Evolutionary conservation across 257 asterid species (phyloP).

Genomic region (Anisodus tanguticus): DNA sequence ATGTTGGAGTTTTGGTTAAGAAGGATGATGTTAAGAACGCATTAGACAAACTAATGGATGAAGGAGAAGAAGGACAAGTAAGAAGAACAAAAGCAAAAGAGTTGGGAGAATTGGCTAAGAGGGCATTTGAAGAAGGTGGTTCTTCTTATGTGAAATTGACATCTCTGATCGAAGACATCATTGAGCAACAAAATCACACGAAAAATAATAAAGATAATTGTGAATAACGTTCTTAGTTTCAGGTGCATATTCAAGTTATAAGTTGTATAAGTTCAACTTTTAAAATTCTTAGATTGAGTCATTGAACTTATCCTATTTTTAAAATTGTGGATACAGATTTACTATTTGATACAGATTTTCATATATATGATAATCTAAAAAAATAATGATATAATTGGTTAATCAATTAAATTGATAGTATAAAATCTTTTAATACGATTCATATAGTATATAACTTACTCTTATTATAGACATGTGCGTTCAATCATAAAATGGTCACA

Average conservation of each 20-base stretch:
- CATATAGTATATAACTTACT: too few species aligned
- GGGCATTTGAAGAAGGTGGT: constrained; percentile 43
- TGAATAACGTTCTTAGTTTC: not conserved
- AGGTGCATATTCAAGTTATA: too few species aligned
- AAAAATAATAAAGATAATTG: not conserved
- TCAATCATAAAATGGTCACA: too few species aligned
- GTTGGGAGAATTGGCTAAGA: constrained; percentile 42
- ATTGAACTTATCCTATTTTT: too few species aligned
- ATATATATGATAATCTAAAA: too few species aligned
- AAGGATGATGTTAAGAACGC: constrained; percentile 45
- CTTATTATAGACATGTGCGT: too few species aligned
- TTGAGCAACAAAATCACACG: not conserved
- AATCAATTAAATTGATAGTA: too few species aligned
- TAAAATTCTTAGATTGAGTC: too few species aligned
- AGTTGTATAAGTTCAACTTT: too few species aligned
- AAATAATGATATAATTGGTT: too few species aligned
- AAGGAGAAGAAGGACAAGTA: constrained; percentile 42
- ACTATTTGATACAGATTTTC: too few species aligned
- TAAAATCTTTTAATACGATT: too few species aligned
- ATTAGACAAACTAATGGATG: constrained; percentile 40
- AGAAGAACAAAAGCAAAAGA: constrained; percentile 42
- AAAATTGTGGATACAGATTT: not conserved
- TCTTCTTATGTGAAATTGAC: constrained; percentile 41
- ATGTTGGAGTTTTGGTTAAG: constrained; percentile 43
- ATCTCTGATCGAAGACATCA: constrained; percentile 47